Evolutionary conservation across 2,329 filamentous ascomycete species (phyloP), one percentile per base, ranked within the genome.

Genomic region (Trichoderma polysporum): DNA sequence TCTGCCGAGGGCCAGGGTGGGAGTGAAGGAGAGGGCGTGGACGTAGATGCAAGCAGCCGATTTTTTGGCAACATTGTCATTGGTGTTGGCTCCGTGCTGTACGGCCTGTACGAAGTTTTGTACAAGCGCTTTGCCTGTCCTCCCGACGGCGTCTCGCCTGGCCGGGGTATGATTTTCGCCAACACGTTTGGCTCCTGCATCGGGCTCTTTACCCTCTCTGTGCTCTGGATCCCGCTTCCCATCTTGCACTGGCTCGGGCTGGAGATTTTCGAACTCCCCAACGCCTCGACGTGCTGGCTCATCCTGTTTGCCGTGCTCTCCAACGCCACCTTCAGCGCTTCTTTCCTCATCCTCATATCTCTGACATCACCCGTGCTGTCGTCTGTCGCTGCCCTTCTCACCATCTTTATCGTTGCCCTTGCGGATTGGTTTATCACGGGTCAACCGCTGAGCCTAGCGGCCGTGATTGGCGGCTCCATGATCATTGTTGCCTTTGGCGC

Each of bases 61-160:
- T 85, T 94, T 13, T 77, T 94, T 0, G 95, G 95, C 7, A 99
- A 99, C 76, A 80, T 98, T 45, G 87, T 99, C 73, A 99, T 99
- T 73, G 94, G 94, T 39, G 79, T 92, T 27, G 95, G 95, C 10
- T 95, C 91, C 71, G 89, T 99, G 7, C 85, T 99, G 19, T 99
- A 99, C 77, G 95, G 95, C 0, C 89, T 99, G 56, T 99, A 99
- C 79, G 95, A 99, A 79, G 95, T 99, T 6, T 79, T 99, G 45
- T 99, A 99, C 82, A 99, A 99, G 83, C 89, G 90, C 68, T 89
- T 90, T 68, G 94, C 94, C 15, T 99, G 95, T 76, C 95, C 95
- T 12, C 95, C 95, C 0, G 94, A 97, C 71, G 94, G 93, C 58
- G 91, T 90, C 63, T 90, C 87, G 50, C 88, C 95, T 0, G 88